phyloP scores from a whole-genome alignment of 169 alveolate species.

The Neospora caninum region DNA sequence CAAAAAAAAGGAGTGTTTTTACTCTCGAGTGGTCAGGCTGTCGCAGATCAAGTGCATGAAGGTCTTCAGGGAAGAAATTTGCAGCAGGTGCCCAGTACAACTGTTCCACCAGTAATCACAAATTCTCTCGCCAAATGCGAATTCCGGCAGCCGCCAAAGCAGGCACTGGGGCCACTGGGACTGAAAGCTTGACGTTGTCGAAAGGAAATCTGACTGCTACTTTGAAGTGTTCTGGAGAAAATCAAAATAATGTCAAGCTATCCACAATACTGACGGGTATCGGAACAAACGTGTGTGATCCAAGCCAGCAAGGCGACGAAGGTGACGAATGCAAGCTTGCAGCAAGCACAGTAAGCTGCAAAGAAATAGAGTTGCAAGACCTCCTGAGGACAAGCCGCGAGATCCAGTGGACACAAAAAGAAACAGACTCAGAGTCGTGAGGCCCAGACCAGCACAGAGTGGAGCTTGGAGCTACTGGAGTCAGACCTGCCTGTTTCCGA shows the following conservation, averaged over 20 bases:
- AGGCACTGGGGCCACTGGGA: background rate
- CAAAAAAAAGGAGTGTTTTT: too few relatives aligned
- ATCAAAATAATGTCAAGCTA: background rate
- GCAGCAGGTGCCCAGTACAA: too few relatives aligned
- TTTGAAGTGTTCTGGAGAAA: background rate
- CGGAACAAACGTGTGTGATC: background rate
- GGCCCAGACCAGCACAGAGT: too few relatives aligned
- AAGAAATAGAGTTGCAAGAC: too few relatives aligned
- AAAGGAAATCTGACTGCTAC: background rate
- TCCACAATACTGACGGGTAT: background rate
- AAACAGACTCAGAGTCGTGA: too few relatives aligned
- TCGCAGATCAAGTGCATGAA: too few relatives aligned
- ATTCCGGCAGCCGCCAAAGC: background rate
- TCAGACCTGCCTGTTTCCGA: background rate
- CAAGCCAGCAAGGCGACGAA: background rate
- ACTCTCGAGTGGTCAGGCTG: too few relatives aligned
- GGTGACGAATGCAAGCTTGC: background rate
- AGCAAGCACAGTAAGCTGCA: background rate
- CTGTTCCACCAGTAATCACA: too few relatives aligned
- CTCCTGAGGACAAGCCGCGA: too few relatives aligned
- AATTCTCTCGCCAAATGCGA: too few relatives aligned
- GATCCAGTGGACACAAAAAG: too few relatives aligned
- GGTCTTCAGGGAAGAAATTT: too few relatives aligned
- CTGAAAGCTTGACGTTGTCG: background rate
- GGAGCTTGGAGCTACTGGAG: background rate